These are phyloP conservation scores for Iberis pinnata DNA, from an alignment of 345 rosid species.

Conservation along the genomic window DNA sequence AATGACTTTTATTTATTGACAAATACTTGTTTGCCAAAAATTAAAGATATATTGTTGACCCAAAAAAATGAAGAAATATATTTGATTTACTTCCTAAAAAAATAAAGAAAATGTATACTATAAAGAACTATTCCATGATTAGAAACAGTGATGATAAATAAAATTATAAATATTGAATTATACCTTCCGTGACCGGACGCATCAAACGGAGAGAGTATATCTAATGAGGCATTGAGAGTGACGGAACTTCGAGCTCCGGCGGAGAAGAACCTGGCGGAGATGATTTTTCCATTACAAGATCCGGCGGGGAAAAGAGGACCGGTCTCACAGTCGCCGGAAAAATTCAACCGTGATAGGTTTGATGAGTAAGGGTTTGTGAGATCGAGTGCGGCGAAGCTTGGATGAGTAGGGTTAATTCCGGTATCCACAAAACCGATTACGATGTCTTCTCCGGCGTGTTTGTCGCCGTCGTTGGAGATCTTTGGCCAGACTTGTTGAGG, in stretches of 20 bases:
- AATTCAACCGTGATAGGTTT: constrained; percentile 38
- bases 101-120: too few species aligned
- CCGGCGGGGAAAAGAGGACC: constrained; percentile 52
- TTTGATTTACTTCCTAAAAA: too few species aligned
- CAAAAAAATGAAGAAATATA: background rate
- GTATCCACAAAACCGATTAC: constrained; percentile 76
- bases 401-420: constrained; percentile 69
- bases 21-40: too few species aligned
- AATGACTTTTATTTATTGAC: too few species aligned
- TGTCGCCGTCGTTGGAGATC: constrained; percentile 39
- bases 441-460: constrained; percentile 57
- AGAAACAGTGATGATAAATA: too few species aligned
- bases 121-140: too few species aligned
- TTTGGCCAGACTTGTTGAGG: constrained; percentile 46
- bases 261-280: constrained; percentile 65
- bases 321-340: constrained; percentile 61
- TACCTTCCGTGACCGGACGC: constrained; percentile 86
- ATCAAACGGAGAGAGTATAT: constrained; percentile 73
- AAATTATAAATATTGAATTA: too few species aligned
- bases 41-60: background rate
- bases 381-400: constrained; percentile 50
- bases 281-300: constrained; percentile 76
- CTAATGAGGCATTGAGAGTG: constrained; percentile 52
- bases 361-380: constrained; percentile 32
- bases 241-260: constrained; percentile 69